A percentile compares a stretch with the other conserved stretches of the same genome.
phyloP scores from a whole-genome alignment of 1,139 yeast species.

The Meyerozyma elateridarum region DNA sequence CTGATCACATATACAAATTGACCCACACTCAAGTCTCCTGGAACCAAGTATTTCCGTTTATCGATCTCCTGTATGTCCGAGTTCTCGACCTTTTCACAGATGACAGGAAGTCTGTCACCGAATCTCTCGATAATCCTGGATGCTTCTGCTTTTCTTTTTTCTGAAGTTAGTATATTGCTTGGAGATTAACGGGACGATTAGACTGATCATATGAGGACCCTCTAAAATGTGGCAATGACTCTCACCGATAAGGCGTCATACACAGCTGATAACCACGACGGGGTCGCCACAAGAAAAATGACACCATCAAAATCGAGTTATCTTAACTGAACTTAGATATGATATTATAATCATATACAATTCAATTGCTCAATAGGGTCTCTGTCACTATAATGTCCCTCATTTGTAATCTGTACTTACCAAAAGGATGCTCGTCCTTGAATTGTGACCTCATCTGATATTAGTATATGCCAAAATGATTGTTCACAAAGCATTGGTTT shows the following conservation, averaged over 20 bases:
- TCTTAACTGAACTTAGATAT: too few species aligned
- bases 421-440: constrained; percentile 87
- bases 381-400: too few species aligned
- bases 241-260: too few species aligned
- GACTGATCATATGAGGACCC: too few species aligned
- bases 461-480: background rate
- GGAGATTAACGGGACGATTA: background rate
- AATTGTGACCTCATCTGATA: constrained; percentile 76
- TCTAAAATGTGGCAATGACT: too few species aligned
- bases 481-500: too few species aligned
- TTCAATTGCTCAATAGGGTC: too few species aligned
- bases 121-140: constrained; percentile 86
- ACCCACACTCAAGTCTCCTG: constrained; percentile 93
- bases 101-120: constrained; percentile 89
- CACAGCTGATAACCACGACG: too few species aligned
- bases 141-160: constrained; percentile 94
- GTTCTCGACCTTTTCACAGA: constrained; percentile 96
- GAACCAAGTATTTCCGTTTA: constrained; percentile 93
- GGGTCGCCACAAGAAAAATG: constrained; percentile 1
- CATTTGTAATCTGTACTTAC: too few species aligned
- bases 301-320: too few species aligned
- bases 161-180: constrained; percentile 34
- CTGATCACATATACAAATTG: constrained; percentile 97
- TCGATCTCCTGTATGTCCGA: constrained; percentile 95
- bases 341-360: too few species aligned